Evolutionary conservation across 2,329 filamentous ascomycete species (phyloP), one percentile per base, ranked within the genome.

Genomic region (Cytospora paraplurivora): DNA sequence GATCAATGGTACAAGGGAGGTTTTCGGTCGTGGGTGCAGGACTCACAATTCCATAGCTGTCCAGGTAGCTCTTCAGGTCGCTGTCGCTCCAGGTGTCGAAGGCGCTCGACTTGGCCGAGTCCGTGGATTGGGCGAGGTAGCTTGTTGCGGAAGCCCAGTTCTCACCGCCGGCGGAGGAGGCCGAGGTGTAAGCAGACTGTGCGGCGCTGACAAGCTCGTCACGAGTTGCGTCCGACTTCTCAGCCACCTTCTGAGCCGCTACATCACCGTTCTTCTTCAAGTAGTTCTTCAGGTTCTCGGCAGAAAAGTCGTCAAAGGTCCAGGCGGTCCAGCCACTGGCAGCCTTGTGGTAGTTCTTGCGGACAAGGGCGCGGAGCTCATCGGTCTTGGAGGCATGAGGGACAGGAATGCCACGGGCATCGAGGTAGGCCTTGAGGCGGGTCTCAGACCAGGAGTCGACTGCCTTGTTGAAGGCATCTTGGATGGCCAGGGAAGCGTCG

Each of bases 281-380:
- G 65, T 86, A 87, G 1, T 77, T 73, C 80, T 87, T 88, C 54
- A 94, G 76, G 71, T 91, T 90, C 3, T 92, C 88, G 59, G 83
- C 81, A 47, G 86, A 90, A 76, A 89, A 87, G 66, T 92, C 91
- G 68, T 93, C 90, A 73, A 92, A 93, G 17, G 88, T 92, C 90
- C 91, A 93, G 3, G 88, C 85, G 64, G 79, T 88, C 79, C 85
- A 91, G 19, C 85, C 87, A 55, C 81, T 81, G 10, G 86, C 81
- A 54, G 88, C 89, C 76, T 90, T 89, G 78, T 93, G 87, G 33
- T 85, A 80, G 73, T 92, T 81, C 71, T 90, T 85, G 69, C 91
- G 86, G n/a, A 92, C 91, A 64, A 88, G 81, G 34, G 90, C 88
- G 47, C 91, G 79, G 27, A 94, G 86, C 72, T 93, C 86, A 70